Base-by-base conservation (phyloP, 176 grass and related monocot species). In the Oryza coarctata region DNA sequence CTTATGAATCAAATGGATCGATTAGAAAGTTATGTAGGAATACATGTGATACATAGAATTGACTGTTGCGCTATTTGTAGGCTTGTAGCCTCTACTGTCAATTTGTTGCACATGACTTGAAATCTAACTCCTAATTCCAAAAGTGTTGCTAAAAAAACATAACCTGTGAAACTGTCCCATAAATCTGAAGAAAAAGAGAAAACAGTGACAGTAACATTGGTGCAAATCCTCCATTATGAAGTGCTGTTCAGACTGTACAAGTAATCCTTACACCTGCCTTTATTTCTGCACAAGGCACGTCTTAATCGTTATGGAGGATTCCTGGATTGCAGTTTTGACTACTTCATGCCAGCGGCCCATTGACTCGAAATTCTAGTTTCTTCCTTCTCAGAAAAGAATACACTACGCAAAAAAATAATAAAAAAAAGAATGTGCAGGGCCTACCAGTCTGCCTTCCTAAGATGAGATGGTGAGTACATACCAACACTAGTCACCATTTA, bases 251-350 rank as follows among this genome's bases (percentile, higher is more conserved):
- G 49, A 72, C 38, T 27, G 47, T 65, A 47, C 55, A 41, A 63
- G 75, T 36, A 63, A 68, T 36, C 28, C 68, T 72, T 73, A 17
- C 31, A 34, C 57, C 75, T 49, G 60, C 15, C 67, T 78, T 71
- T 71, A 76, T 29, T 70, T 29, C 39, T 22, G 32, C 36, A 28
- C 50, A 71, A 63, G 41, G 66, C 44, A 50, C 18, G 74, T 50
- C 22, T 27, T 14, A 65, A 79, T 85, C 29, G 38, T 50, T 78
- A 31, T 41, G 30, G 55, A 49, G 57, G 15, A 39, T 38, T 67
- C 30, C 63, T 72, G 67, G 40, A 38, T 85, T 72, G 58, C 39
- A 49, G 58, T 50, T 85, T 66, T 13, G 71, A 75, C 77, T 68
- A 7, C 63, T 7, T 55, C 31, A 7, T 2, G 12, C 7, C 23